Percentiles rank a stretch among this genome's conserved stretches.
phyloP scores from a whole-genome alignment of 2,329 filamentous ascomycete species.

The Polychaeton citri region DNA sequence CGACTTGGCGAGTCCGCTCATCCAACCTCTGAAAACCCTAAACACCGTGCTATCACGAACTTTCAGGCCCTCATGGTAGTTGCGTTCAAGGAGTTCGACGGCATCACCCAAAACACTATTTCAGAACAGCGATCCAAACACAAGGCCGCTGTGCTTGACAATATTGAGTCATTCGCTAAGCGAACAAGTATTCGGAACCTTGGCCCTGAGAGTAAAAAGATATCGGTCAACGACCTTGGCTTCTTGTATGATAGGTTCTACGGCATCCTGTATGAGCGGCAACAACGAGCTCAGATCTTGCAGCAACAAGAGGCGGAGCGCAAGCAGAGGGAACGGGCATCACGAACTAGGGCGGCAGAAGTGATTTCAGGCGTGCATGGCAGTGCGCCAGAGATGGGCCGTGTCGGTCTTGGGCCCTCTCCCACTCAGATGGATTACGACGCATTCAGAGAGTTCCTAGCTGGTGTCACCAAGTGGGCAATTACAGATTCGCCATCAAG shows the following conservation, averaged over 20 bases:
- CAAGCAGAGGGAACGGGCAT: conserved; percentile 54
- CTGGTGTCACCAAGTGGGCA: conserved; percentile 78
- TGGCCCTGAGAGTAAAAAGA: conserved; percentile 85
- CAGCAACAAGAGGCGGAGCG: conserved; percentile 35
- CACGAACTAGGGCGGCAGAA: conserved; percentile 39
- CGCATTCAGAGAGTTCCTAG: conserved; percentile 86
- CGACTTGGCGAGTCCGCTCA: conserved; percentile 91
- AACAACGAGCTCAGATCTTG: conserved; percentile 66
- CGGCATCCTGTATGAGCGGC: conserved; percentile 76
- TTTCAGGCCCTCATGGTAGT: conserved; percentile 99
- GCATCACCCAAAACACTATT: conserved; percentile 86
- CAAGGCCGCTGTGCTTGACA: conserved; percentile 85
- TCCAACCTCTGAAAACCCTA: conserved; percentile 88
- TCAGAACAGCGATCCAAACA: conserved; percentile 81
- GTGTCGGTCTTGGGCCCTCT: conserved; percentile 78
- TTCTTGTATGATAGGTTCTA: conserved; percentile 93
- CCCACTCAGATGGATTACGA: conserved; percentile 95
- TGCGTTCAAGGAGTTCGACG: conserved; percentile 94
- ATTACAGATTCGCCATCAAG: conserved; percentile 69
- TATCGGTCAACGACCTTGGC: conserved; percentile 74
- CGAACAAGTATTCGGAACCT: conserved; percentile 91
- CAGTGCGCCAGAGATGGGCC: conserved; percentile 57
- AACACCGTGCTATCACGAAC: conserved; percentile 80
- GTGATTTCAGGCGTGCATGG: conserved; percentile 35
- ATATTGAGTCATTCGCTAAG: conserved; percentile 95